These are phyloP conservation scores for Globisporangium nunn DNA, from an alignment of 352 stramenopile species.

Conservation along the genomic window DNA sequence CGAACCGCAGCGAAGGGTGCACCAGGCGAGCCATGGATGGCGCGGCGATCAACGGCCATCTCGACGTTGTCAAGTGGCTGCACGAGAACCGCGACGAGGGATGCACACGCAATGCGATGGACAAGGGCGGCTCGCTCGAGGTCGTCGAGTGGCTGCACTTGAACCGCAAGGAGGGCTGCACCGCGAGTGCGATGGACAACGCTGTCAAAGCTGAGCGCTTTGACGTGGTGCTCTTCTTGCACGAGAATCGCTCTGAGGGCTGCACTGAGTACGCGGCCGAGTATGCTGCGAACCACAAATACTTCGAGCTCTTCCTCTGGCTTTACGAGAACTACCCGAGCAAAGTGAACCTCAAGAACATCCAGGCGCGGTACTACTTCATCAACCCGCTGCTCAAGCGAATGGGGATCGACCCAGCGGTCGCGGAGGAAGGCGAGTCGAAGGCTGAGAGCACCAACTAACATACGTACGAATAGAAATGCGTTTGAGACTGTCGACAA, in stretches of 20 bases:
- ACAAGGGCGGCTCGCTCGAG: not conserved
- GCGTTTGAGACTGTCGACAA: too few relatives aligned
- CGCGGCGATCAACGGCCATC: conserved; percentile 6
- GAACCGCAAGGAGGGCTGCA: conserved; percentile 5
- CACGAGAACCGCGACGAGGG: conserved; percentile 4
- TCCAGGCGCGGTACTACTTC: too few relatives aligned
- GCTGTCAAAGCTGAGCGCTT: conserved; percentile 6
- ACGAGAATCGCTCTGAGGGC: conserved; percentile 7
- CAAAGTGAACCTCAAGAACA: too few relatives aligned
- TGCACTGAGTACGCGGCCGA: conserved; percentile 1
- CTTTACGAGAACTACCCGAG: too few relatives aligned
- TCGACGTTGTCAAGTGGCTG: conserved; percentile 1
- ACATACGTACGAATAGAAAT: too few relatives aligned
- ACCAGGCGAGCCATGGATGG: conserved; percentile 6
- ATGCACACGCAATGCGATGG: conserved; percentile 6
- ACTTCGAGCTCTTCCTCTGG: too few relatives aligned
- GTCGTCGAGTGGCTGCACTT: conserved; percentile 6
- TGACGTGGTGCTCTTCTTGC: conserved; percentile 10
- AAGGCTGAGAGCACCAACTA: too few relatives aligned
- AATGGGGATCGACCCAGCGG: too few relatives aligned
- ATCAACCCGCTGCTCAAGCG: too few relatives aligned
- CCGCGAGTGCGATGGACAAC: conserved; percentile 3
- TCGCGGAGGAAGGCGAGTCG: too few relatives aligned
- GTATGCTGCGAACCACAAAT: too few relatives aligned
- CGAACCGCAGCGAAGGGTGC: conserved; percentile 2